Evolutionary conservation across 1,284 basidiomycete genomes (phyloP).

Genomic region (Pterula multifida): DNA sequence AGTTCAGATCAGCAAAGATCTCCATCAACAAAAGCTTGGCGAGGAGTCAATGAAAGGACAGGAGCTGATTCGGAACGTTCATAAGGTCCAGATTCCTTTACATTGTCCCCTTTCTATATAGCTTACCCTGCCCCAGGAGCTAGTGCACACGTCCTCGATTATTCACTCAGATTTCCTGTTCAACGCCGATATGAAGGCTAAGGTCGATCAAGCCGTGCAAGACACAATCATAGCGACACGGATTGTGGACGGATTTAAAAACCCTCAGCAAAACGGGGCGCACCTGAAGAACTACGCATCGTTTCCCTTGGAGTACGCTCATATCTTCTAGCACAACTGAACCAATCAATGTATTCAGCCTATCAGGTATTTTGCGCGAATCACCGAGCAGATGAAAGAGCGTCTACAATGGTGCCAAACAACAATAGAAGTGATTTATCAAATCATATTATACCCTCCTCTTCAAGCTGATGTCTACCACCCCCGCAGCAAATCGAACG

Average conservation of each 20-base stretch:
- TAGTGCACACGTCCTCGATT: slow-evolving; percentile 47
- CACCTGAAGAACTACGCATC: slow-evolving; percentile 62
- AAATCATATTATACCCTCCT: slow-evolving; percentile 9
- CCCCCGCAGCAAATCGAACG: slow-evolving; percentile 67
- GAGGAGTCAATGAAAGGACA: slow-evolving; percentile 64
- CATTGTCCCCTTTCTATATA: background rate
- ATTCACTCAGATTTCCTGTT: slow-evolving; percentile 55
- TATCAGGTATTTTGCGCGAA: slow-evolving; percentile 58
- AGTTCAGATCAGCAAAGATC: slow-evolving; percentile 64
- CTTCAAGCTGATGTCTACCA: slow-evolving; percentile 2
- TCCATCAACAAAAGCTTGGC: slow-evolving; percentile 64
- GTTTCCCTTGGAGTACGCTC: slow-evolving; percentile 72
- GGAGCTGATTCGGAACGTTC: slow-evolving; percentile 49
- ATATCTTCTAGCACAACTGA: background rate
- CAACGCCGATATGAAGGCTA: slow-evolving; percentile 55
- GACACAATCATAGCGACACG: slow-evolving; percentile 63
- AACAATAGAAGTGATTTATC: slow-evolving; percentile 53
- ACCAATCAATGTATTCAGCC: too few species aligned
- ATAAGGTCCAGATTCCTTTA: slow-evolving; percentile 35
- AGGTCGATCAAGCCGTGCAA: slow-evolving; percentile 65
- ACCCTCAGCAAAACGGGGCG: slow-evolving; percentile 52
- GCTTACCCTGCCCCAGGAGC: slow-evolving; percentile 30
- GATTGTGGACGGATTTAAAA: slow-evolving; percentile 65
- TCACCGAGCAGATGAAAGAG: slow-evolving; percentile 60
- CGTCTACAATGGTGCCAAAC: slow-evolving; percentile 65